A percentile compares a stretch with the other conserved stretches of the same genome.
phyloP scores from a whole-genome alignment of 2,329 filamentous ascomycete genomes.

The Thermomyces lanuginosus region DNA sequence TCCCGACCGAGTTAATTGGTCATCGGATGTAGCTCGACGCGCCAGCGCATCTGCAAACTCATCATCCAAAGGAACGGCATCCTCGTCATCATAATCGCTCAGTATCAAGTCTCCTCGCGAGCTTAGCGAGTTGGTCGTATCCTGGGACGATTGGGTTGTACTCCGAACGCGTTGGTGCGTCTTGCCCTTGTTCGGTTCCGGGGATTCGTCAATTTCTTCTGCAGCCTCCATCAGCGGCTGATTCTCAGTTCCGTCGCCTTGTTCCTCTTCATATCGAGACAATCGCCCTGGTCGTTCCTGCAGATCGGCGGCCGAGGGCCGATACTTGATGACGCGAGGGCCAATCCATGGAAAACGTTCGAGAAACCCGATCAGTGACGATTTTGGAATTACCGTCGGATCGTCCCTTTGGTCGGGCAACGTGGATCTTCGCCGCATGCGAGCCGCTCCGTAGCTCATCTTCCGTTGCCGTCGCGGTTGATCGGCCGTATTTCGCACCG shows the following conservation, averaged over 20 bases:
- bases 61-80: constrained; percentile 82
- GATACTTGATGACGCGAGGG: constrained; percentile 62
- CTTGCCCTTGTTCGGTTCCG: constrained; percentile 1
- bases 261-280: constrained; percentile 37
- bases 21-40: constrained; percentile 50
- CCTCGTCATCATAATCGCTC: constrained; percentile 83
- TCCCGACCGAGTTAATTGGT: constrained; percentile 44
- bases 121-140: constrained; percentile 70
- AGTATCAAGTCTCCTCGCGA: constrained; percentile 83
- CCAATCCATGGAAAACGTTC: constrained; percentile 73
- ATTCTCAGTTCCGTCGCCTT: constrained; percentile 2
- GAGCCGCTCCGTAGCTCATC: constrained; percentile 80
- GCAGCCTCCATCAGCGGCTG: constrained; percentile 53
- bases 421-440: constrained; percentile 42
- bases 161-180: constrained; percentile 47
- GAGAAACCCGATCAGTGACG: constrained; percentile 70
- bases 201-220: constrained; percentile 17
- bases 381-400: constrained; percentile 78
- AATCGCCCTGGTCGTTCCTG: constrained; percentile 63
- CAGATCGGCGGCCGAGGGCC: constrained; percentile 76
- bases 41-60: constrained; percentile 77
- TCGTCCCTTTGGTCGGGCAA: constrained; percentile 41
- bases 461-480: constrained; percentile 59
- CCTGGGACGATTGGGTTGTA: constrained; percentile 60
- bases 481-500: constrained; percentile 26